Percentiles rank a stretch among this genome's conserved stretches.
Conservation (phyloP, 805 yeast genomes). For the Candida krabiensis region DNA sequence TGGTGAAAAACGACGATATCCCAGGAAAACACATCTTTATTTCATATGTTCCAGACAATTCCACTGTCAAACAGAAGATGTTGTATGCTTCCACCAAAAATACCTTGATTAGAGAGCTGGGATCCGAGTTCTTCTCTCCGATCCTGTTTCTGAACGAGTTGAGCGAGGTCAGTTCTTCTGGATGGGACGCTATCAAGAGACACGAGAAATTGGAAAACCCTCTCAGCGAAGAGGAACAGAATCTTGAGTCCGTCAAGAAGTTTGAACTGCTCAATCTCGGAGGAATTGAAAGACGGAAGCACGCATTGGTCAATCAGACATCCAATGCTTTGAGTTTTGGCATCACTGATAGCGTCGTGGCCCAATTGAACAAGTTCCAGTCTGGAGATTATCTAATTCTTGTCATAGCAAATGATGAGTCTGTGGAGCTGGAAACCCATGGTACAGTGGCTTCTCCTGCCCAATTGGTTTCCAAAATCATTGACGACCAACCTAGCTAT, state of each 20-base stretch:
- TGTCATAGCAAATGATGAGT: conserved; percentile 12
- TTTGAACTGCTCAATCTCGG: conserved; percentile 38
- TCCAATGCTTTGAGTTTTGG: conserved; percentile 15
- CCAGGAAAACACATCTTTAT: conserved; percentile 53
- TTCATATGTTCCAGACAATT: conserved; percentile 82
- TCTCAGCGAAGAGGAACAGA: conserved; percentile 59
- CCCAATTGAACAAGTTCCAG: conserved; percentile 2
- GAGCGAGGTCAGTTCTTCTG: conserved; percentile 51
- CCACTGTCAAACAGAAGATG: conserved; percentile 85
- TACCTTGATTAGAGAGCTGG: conserved; percentile 72
- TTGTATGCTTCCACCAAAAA: conserved; percentile 88
- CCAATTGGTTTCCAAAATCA: conserved; percentile 36
- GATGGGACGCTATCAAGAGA: conserved; percentile 43
- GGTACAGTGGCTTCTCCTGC: conserved; percentile 3
- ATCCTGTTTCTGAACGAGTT: conserved; percentile 55
- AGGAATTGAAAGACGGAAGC: conserved; percentile 28
- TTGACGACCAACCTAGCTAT: conserved; percentile 53
- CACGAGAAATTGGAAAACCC: conserved; percentile 43
- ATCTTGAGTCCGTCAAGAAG: conserved; percentile 45
- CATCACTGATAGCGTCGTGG: conserved; percentile 7
- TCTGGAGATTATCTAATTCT: conserved; percentile 12
- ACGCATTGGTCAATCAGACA: conserved; percentile 22
- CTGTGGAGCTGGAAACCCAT: conserved; percentile 14
- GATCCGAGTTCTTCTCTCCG: conserved; percentile 51
- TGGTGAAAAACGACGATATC: conserved; percentile 38